Base-by-base conservation (phyloP, 2,329 filamentous ascomycete genomes). In the Lachnellula occidentalis region DNA sequence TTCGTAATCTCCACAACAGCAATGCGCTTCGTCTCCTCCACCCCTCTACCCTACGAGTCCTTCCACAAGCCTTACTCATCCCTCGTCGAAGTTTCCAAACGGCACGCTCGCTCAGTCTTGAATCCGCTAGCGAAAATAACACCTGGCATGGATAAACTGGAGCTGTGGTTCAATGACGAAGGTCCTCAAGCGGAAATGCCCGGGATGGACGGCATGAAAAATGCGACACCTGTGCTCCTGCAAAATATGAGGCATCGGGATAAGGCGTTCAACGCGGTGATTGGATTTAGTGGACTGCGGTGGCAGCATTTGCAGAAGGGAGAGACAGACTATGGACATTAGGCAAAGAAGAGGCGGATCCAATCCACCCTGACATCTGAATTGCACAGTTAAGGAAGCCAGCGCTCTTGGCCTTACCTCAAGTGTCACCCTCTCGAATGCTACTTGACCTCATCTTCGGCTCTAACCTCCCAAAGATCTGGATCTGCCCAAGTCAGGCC, bases 201-300 rank as follows among this genome's bases (percentile, higher is more conserved):
- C 21, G 45, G 50, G 15, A 57, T 42, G 45, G 54, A 54, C 7
- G 48, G 58, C 39, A 39, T 55, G 9, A 34, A 65, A 19, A 27
- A 48, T 19, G 45, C 37, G 17, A 37, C 50, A 4, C 22, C 55
- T 3, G 27, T 64, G 2, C 11, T 61, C 3, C 43, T 64, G 14
- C 63, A 70, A 42, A 65, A 61, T 41, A 59, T 71, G 59, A 66
- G 58, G 31, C 60, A 63, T 17, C 58, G 70, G 22, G 68, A 72
- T 49, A 67, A 69, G 45, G 69, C 66, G 4, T 72, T 72, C 46
- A 71, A 71, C 57, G 60, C 64, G 19, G 63, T 72, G 6, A 59
- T 71, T 45, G 70, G 64, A 0, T 71, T 72, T 48, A 70, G 67
- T n/a, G 64, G 64, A 1, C 22, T 71, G 21, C 57, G 61, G 31